Conservation (phyloP, 78 protist genomes). For the Emiliania huxleyi region DNA sequence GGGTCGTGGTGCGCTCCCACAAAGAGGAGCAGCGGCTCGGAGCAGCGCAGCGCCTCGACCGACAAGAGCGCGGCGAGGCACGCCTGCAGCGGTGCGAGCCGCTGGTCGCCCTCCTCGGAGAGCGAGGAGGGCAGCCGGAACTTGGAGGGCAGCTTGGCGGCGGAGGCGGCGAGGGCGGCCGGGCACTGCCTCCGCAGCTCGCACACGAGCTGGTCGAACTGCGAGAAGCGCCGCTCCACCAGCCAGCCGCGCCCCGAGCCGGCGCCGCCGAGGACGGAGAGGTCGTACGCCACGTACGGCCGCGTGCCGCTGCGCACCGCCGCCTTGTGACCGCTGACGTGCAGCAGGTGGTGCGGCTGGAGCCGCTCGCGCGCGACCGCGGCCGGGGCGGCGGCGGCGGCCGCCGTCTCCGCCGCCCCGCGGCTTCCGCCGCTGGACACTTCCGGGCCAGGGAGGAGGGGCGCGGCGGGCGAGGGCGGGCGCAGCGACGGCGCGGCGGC, state of each 20-base stretch:
- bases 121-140: background rate
- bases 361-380: too few relatives aligned
- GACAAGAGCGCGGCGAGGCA: background rate
- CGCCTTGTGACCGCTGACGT: background rate
- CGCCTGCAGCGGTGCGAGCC: background rate
- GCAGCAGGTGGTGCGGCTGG: too few relatives aligned
- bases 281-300: background rate
- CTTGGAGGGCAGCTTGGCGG: background rate
- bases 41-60: background rate
- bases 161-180: background rate
- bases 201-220: background rate
- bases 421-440: background rate
- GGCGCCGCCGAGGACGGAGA: background rate
- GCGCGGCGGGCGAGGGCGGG: background rate
- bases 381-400: background rate
- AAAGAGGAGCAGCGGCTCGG: background rate
- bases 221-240: background rate
- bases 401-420: background rate
- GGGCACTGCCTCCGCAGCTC: background rate
- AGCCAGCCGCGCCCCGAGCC: background rate
- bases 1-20: background rate
- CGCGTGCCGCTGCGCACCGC: background rate
- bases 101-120: background rate
- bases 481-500: background rate
- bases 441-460: background rate